Conservation (phyloP, 177 flowering plant genomes). For the Vitis hybrid region DNA sequence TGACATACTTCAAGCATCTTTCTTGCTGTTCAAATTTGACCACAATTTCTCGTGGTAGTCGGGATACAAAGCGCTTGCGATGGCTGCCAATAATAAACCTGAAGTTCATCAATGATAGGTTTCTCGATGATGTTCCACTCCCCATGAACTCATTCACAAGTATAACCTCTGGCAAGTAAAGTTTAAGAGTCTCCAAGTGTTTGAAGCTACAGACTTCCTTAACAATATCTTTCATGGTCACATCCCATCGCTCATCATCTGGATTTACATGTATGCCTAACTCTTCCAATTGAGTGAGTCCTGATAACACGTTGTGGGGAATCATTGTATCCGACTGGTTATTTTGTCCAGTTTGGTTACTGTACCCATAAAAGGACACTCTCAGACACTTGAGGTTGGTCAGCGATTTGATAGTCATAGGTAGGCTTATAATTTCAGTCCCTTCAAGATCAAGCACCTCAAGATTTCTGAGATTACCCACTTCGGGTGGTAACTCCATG, state of each 20-base stretch:
- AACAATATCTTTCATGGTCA: not conserved
- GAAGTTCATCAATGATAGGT: not conserved
- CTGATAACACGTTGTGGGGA: not conserved
- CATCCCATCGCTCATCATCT: slow-evolving; percentile 6
- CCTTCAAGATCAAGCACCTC: slow-evolving; percentile 16
- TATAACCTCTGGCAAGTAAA: slow-evolving; percentile 3
- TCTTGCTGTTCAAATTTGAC: not conserved
- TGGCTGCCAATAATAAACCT: not conserved
- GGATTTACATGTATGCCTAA: slow-evolving; percentile 9
- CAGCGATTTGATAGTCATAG: not conserved
- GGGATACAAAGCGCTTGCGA: not conserved
- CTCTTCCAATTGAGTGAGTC: slow-evolving; percentile 3
- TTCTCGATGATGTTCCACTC: not conserved
- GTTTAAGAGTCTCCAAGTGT: not conserved
- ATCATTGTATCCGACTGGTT: not conserved
- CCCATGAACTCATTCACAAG: not conserved
- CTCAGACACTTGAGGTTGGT: slow-evolving; percentile 1
- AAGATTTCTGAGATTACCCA: slow-evolving; percentile 4
- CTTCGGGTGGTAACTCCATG: not conserved
- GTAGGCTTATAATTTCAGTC: slow-evolving; percentile 1
- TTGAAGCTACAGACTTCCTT: not conserved
- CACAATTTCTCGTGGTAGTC: not conserved
- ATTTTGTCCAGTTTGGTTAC: too few relatives aligned
- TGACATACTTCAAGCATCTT: not conserved
- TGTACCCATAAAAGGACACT: not conserved